phyloP scores from a whole-genome alignment of 208 protist genomes.

The Acanthamoeba rhysodes region DNA sequence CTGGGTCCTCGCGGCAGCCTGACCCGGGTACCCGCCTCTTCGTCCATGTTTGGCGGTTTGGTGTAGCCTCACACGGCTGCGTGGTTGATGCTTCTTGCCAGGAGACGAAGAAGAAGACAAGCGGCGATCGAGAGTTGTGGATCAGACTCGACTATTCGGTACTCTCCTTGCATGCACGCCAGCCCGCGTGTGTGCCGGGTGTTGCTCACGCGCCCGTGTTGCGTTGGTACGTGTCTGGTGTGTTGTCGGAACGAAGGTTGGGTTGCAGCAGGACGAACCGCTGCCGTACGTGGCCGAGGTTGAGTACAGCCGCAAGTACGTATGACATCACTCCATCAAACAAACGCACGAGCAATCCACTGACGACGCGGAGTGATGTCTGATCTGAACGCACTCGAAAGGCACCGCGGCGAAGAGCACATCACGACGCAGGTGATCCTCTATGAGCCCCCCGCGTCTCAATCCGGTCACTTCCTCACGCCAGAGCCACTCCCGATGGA shows the following conservation, averaged over 20 bases:
- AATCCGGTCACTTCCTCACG: not conserved
- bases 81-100: no score
- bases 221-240: not conserved
- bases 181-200: not conserved
- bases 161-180: not conserved
- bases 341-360: not conserved
- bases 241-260: not conserved
- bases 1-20: not conserved
- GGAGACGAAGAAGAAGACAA: not conserved
- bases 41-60: not conserved
- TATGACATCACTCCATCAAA: not conserved
- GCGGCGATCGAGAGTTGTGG: not conserved
- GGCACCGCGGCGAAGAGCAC: not conserved
- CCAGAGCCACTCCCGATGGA: not conserved
- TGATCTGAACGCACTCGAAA: not conserved
- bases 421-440: not conserved
- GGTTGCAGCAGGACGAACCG: not conserved
- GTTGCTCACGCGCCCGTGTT: no score
- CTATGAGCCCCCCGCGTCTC: not conserved
- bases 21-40: not conserved
- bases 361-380: no score
- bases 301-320: not conserved
- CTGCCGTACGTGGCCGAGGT: constrained; percentile 16
- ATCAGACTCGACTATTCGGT: not conserved
- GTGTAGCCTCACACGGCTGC: no score